Evolutionary conservation across 768 basidiomycete species (phyloP), one percentile per base, ranked within the genome.

Genomic region (Lactarius sp.): DNA sequence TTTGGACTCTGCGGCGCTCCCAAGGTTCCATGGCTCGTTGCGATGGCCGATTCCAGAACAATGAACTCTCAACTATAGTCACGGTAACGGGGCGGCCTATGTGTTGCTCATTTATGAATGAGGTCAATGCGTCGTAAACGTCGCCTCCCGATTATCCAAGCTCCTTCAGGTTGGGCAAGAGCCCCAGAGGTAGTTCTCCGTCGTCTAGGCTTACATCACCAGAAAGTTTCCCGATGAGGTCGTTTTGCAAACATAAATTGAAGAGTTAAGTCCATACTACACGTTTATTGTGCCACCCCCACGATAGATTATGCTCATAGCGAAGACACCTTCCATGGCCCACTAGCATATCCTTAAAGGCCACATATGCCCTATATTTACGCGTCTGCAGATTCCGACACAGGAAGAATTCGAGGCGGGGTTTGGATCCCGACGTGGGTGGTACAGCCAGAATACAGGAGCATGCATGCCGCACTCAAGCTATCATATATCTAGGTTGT

Each of bases 301-400:
- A 44, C 14, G 42, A 44, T 44, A 44, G 18, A 44, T 44, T 16
- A 44, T 44, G 16, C 42, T 44, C 42, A n/a, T 44, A 8, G 16
- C 18, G 4, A 16, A 44, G 6, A 3, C 39, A 78, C 75, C 41
- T 92, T 87, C 72, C 90, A 92, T 73, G 79, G 79, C 2, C 86
- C 87, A 0, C 77, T 88, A 1, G 80, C 84, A 18, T 83, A 85
- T 71, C 78, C 83, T 3, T 73, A 85, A 4, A 77, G 79, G n/a
- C n/a, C n/a, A n/a, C n/a, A n/a, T n/a, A n/a, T n/a, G n/a, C 16
- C 87, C 89, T 3, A 86, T 92, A 62, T 92, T 92, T 73, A 83
- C 81, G 20, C 85, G 88, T 41, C 70, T 74, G 53, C 82, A 85
- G 7, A 75, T 80, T 31, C 75, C 81, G 33, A 83, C 78, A 2